Conservation (phyloP, 306 rosid genomes). For the Acmispon strigosus region DNA sequence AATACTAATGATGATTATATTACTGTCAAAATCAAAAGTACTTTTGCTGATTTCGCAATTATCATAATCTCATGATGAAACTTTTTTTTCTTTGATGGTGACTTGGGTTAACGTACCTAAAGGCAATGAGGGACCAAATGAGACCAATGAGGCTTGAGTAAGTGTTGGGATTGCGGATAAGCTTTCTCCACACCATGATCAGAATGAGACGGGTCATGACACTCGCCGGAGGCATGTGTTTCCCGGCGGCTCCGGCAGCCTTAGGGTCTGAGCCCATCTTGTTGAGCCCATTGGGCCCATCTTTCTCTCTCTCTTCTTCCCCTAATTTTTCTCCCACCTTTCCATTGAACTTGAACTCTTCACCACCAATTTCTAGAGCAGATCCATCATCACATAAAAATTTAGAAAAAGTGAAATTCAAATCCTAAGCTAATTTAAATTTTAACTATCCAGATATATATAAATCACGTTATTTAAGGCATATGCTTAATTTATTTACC, state of each 20-base stretch:
- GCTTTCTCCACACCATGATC: slow-evolving; percentile 97
- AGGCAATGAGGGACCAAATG: slow-evolving; percentile 83
- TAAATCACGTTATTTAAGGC: too few species aligned
- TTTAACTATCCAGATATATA: too few species aligned
- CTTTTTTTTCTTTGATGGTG: neutral
- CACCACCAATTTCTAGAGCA: slow-evolving; percentile 33
- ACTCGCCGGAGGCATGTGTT: slow-evolving; percentile 96
- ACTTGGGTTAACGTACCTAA: slow-evolving; percentile 42
- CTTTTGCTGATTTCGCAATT: neutral
- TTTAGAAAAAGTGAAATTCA: neutral
- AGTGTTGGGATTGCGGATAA: slow-evolving; percentile 91
- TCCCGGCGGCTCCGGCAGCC: slow-evolving; percentile 26
- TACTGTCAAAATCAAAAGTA: neutral
- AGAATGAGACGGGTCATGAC: slow-evolving; percentile 92
- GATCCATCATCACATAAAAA: neutral
- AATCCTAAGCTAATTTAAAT: too few species aligned
- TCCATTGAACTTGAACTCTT: slow-evolving; percentile 47
- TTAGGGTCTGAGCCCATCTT: slow-evolving; percentile 59
- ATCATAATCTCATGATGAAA: neutral
- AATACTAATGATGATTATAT: neutral
- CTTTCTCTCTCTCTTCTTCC: slow-evolving; percentile 42
- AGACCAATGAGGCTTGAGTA: slow-evolving; percentile 91
- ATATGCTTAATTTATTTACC: slow-evolving; percentile 12
- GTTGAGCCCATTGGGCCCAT: slow-evolving; percentile 48
- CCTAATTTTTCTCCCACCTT: slow-evolving; percentile 38